A percentile compares a stretch with the other conserved stretches of the same genome.
phyloP scores from a whole-genome alignment of 73 alveolate species.

The Strombidium stylifer region DNA sequence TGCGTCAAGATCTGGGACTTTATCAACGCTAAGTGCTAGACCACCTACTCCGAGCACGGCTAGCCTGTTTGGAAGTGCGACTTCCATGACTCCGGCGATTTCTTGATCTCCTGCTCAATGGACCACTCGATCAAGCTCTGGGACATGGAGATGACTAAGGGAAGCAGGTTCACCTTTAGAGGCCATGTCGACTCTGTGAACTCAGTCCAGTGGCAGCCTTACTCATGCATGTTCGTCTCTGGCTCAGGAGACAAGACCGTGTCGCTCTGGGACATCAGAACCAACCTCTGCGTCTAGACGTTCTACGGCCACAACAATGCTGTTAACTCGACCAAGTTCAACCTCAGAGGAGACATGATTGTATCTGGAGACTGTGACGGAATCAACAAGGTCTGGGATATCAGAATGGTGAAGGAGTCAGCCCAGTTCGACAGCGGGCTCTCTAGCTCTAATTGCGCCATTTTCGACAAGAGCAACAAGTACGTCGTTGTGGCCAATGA shows the following conservation, averaged over 20 bases:
- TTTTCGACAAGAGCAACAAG: conserved; percentile 94
- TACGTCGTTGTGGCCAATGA: conserved; percentile 93
- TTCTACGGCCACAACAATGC: conserved; percentile 99
- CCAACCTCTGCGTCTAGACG: conserved; percentile 96
- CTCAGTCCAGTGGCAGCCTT: conserved; percentile 94
- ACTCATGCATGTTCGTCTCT: conserved; percentile 90
- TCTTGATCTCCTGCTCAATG: conserved; percentile 94
- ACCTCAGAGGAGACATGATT: conserved; percentile 91
- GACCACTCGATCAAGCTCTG: conserved; percentile 98
- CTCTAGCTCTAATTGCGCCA: conserved; percentile 93
- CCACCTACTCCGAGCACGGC: conserved; percentile 97
- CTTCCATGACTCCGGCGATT: conserved; percentile 96
- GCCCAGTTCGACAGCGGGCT: conserved; percentile 93
- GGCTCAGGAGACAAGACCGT: conserved; percentile 99
- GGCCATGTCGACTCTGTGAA: conserved; percentile 99
- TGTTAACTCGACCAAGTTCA: conserved; percentile 91
- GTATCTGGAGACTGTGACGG: conserved; percentile 99
- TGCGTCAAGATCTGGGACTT: conserved; percentile 98
- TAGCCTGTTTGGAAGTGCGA: conserved; percentile 95
- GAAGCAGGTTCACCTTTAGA: conserved; percentile 95
- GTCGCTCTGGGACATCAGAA: conserved; percentile 98
- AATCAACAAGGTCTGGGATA: conserved; percentile 99
- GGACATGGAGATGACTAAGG: conserved; percentile 87
- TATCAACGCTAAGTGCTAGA: conserved; percentile 96
- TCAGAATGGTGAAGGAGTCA: conserved; percentile 97